A percentile compares a stretch with the other conserved stretches of the same genome.
These are phyloP conservation scores for Ceriops tagal DNA, from an alignment of 345 rosid genomes.

Conservation along the genomic window DNA sequence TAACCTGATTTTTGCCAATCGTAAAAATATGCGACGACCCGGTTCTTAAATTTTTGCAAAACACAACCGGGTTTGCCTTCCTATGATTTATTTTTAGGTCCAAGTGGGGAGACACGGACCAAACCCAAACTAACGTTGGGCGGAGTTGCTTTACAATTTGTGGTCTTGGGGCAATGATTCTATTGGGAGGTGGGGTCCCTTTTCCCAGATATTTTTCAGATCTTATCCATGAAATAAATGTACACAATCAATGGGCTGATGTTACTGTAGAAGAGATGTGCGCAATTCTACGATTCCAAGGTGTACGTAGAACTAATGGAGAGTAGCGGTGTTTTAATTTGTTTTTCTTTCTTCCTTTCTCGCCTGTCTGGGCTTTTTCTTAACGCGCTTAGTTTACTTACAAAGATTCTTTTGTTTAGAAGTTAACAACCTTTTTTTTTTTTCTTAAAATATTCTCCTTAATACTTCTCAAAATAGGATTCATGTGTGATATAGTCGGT, in stretches of 20 bases:
- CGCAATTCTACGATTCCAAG: neutral
- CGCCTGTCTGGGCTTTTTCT: too few species aligned
- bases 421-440: too few species aligned
- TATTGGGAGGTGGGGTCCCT: slow-evolving; percentile 18
- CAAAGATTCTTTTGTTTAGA: too few species aligned
- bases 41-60: slow-evolving; percentile 15
- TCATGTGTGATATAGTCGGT: too few species aligned
- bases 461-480: too few species aligned
- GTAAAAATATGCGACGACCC: slow-evolving; percentile 24
- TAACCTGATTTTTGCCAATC: neutral
- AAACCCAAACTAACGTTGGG: neutral
- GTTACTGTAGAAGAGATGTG: slow-evolving; percentile 25
- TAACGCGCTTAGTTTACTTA: too few species aligned
- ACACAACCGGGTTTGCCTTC: slow-evolving; percentile 17
- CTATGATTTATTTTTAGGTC: neutral
- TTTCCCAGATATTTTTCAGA: slow-evolving; percentile 24
- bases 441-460: too few species aligned
- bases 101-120: neutral
- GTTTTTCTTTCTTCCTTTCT: too few species aligned
- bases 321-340: too few species aligned
- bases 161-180: neutral
- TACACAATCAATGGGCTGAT: slow-evolving; percentile 18
- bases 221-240: slow-evolving; percentile 31
- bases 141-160: neutral
- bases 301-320: too few species aligned